Base-by-base conservation (phyloP, 805 yeast species). In the Metschnikowia reukaufii region DNA sequence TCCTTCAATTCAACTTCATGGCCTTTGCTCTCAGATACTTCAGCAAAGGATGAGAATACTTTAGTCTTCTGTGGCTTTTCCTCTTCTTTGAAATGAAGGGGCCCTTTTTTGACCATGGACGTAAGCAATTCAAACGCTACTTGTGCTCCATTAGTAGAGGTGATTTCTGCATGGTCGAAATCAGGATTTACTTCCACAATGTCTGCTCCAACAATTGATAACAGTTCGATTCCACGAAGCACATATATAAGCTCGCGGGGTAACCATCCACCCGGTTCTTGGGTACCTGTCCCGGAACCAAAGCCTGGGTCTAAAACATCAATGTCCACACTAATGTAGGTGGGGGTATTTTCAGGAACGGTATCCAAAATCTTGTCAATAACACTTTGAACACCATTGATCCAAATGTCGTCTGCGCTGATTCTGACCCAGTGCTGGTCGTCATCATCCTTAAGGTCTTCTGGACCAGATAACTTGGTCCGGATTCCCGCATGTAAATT, bases 401-500 rank as follows among this genome's bases (percentile, higher is more conserved):
- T 60, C 80, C 88, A 82, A 33, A 87, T 79, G 49, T 86, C 94
- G 61, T 87, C 94, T 0, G 89, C 82, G 39, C 79, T 74, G 39
- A 86, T 77, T 55, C 90, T 74, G 35, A 73, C 72, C 70, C 84
- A 88, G n/a, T 88, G 83, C 59, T 83, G 89, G 15, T 65, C 65
- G 38, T 74, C 76, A 60, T 87, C 95, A 49, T 84, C 89, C 19
- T 73, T 76, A 55, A 79, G 84, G 27, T 68, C 79, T 42, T 67
- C 79, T 12, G 65, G 63, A 10, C 90, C 91, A 0, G 83, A 74
- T 27, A 88, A 67, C 61, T 89, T 78, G 1, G 95, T 85, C 56
- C 95, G 76, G 39, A 87, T 66, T 0, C 95, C 95, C 19, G 87
- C 85, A 60, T 88, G 95, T 36, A 85, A 72, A 58, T 87, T 85